Percentiles rank a stretch among this genome's conserved stretches.
Conservation (phyloP, 352 stramenopile genomes). For the Salisapilia sapeloensis region DNA sequence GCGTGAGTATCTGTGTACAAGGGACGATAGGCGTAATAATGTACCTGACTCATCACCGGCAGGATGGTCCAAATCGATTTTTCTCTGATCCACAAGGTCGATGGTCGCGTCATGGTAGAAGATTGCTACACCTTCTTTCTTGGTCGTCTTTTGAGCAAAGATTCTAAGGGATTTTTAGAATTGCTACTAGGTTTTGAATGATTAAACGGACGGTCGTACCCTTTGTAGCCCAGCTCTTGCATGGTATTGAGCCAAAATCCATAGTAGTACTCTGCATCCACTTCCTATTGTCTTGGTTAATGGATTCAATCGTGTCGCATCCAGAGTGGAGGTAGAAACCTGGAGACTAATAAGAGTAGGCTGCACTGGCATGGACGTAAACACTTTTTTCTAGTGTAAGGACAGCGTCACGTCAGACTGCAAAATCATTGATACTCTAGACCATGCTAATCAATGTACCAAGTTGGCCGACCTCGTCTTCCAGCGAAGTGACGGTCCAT, state of each 20-base stretch:
- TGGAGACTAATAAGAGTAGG: slow-evolving; percentile 66
- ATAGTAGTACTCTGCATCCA: slow-evolving; percentile 69
- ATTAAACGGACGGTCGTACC: slow-evolving; percentile 21
- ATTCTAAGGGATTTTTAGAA: no score
- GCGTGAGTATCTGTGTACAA: neutral
- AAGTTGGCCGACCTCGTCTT: slow-evolving; percentile 52
- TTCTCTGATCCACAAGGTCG: slow-evolving; percentile 16
- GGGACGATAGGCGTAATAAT: neutral
- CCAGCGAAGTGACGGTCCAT: slow-evolving; percentile 32
- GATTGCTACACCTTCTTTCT: slow-evolving; percentile 54
- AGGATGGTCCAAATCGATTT: slow-evolving; percentile 29
- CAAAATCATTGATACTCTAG: neutral
- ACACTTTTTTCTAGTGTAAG: slow-evolving; percentile 33
- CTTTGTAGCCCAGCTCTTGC: slow-evolving; percentile 34
- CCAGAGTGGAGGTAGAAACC: no score
- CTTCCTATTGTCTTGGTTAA: no score
- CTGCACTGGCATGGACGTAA: slow-evolving; percentile 32
- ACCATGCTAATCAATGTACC: no score
- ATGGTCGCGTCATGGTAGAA: slow-evolving; percentile 48
- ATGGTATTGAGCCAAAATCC: slow-evolving; percentile 52
- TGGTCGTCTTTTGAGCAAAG: no score
- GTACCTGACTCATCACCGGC: slow-evolving; percentile 33
- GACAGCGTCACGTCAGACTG: neutral
- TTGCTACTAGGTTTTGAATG: no score
- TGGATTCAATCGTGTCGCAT: no score